These are phyloP conservation scores for Wallacemonas collosoma DNA, from an alignment of 208 protist species.

Conservation along the genomic window DNA sequence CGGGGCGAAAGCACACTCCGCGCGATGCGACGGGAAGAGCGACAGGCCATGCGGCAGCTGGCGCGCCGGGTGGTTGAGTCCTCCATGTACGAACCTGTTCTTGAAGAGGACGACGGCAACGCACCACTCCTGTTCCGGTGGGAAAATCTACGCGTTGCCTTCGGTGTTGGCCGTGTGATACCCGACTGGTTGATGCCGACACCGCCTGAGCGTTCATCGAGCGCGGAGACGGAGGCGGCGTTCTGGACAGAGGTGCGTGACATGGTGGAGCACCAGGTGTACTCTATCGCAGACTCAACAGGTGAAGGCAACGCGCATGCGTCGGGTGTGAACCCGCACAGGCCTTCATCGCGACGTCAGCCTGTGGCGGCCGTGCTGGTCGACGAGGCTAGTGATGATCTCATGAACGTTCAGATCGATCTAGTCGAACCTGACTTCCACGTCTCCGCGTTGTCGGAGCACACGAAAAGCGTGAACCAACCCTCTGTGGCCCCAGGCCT, in stretches of 20 bases:
- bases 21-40: slow-evolving; percentile 25
- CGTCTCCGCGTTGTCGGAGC: background rate
- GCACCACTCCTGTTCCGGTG: slow-evolving; percentile 19
- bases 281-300: slow-evolving; percentile 39
- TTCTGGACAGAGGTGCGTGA: slow-evolving; percentile 44
- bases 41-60: background rate
- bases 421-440: slow-evolving; percentile 8
- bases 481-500: no score
- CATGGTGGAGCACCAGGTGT: slow-evolving; percentile 48
- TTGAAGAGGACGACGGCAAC: slow-evolving; percentile 17
- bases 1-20: slow-evolving; percentile 29
- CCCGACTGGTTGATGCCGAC: slow-evolving; percentile 38
- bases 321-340: background rate
- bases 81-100: slow-evolving; percentile 19
- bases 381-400: background rate
- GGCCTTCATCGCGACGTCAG: no score
- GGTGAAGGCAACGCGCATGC: slow-evolving; percentile 14
- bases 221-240: slow-evolving; percentile 32
- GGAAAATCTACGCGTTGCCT: slow-evolving; percentile 31
- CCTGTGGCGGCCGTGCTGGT: background rate
- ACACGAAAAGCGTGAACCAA: no score
- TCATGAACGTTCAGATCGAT: slow-evolving; percentile 4
- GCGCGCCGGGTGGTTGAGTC: slow-evolving; percentile 21
- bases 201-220: slow-evolving; percentile 26
- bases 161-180: slow-evolving; percentile 32